Conservation (phyloP, 345 rosid species). For the Orychophragmus violaceus region DNA sequence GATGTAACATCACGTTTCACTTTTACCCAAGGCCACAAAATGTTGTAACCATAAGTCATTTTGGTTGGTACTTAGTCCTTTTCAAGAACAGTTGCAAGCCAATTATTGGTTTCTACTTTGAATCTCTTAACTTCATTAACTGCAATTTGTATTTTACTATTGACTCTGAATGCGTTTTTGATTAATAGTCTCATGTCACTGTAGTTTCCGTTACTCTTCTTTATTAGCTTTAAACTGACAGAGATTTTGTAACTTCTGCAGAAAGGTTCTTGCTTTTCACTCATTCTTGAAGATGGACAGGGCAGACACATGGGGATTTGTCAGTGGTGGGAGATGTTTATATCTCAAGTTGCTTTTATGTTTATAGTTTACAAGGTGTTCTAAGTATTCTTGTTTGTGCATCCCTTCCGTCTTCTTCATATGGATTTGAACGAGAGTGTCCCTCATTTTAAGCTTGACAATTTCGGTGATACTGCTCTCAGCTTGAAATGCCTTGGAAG, state of each 20-base stretch:
- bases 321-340: slow-evolving; percentile 61
- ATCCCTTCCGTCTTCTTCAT: slow-evolving; percentile 5
- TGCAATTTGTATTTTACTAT: neutral
- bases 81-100: slow-evolving; percentile 16
- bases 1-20: slow-evolving; percentile 19
- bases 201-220: neutral
- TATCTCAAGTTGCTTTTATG: slow-evolving; percentile 34
- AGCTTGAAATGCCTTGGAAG: slow-evolving; percentile 61
- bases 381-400: slow-evolving; percentile 12
- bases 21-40: slow-evolving; percentile 17
- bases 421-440: slow-evolving; percentile 66
- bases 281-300: slow-evolving; percentile 61
- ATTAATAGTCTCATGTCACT: neutral
- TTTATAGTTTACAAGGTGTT: slow-evolving; percentile 22
- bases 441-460: slow-evolving; percentile 41
- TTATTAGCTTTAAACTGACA: slow-evolving; percentile 3
- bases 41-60: slow-evolving; percentile 21
- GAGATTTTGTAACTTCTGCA: slow-evolving; percentile 3
- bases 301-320: slow-evolving; percentile 84
- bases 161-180: neutral
- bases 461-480: slow-evolving; percentile 60
- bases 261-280: slow-evolving; percentile 1
- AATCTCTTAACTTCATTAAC: neutral
- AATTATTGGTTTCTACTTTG: slow-evolving; percentile 25
- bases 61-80: slow-evolving; percentile 27